A percentile compares a stretch with the other conserved stretches of the same genome.
Evolutionary conservation across 208 protist species (phyloP).

Genomic region (Entamoeba nuttalli): DNA sequence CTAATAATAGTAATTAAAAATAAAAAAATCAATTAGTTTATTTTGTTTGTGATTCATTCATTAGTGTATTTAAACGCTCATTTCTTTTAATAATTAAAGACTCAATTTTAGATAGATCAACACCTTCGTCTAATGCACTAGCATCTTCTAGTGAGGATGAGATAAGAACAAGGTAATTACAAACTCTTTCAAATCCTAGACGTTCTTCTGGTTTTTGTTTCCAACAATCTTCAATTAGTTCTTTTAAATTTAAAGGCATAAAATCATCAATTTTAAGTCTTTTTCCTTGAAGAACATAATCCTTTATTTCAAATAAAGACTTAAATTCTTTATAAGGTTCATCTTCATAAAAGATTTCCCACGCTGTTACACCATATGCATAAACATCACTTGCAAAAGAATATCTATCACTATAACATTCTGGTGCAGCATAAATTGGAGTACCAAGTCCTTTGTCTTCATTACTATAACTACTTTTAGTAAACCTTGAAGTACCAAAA

Average conservation of each 20-base stretch:
- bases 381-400: not conserved
- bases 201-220: not conserved
- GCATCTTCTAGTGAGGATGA: too few relatives aligned
- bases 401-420: not conserved
- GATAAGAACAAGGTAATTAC: not conserved
- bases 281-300: not conserved
- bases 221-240: not conserved
- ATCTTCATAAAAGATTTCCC: not conserved
- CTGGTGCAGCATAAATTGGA: not conserved
- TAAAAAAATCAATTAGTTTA: too few relatives aligned
- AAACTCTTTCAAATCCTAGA: not conserved
- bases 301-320: not conserved
- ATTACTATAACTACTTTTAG: not conserved
- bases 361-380: not conserved
- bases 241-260: not conserved
- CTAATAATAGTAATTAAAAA: too few relatives aligned
- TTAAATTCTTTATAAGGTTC: not conserved
- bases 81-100: too few relatives aligned
- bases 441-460: not conserved
- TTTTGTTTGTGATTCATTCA: too few relatives aligned
- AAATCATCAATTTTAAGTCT: not conserved
- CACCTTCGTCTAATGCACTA: too few relatives aligned
- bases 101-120: too few relatives aligned
- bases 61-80: too few relatives aligned
- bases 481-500: not conserved